phyloP scores from a whole-genome alignment of 75 land plant species.

The Azolla pinnata region DNA sequence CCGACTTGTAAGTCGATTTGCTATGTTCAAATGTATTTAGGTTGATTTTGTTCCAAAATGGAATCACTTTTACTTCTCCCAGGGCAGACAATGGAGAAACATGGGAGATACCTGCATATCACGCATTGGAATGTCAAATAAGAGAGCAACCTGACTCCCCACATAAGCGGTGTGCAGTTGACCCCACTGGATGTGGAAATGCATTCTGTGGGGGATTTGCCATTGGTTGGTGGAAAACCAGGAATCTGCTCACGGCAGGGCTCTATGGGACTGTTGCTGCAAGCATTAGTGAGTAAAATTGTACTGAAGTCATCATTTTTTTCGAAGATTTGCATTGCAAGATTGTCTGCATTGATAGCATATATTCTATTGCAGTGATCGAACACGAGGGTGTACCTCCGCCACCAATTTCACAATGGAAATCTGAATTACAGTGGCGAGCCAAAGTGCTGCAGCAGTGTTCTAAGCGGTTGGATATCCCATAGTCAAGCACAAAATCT shows the following conservation, averaged over 20 bases:
- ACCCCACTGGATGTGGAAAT: conserved; percentile 49
- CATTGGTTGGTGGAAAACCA: conserved; percentile 40
- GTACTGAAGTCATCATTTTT: neutral
- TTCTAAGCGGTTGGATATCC: conserved; percentile 12
- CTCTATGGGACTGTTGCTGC: conserved; percentile 43
- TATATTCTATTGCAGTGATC: conserved; percentile 24
- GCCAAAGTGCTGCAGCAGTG: conserved; percentile 21
- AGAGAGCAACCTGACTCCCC: neutral
- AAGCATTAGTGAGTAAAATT: conserved; percentile 34
- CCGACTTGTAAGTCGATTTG: no score
- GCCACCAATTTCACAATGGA: conserved; percentile 27
- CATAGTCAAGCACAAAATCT: no score
- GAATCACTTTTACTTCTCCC: conserved; percentile 1
- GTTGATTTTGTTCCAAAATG: neutral
- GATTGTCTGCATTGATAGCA: neutral
- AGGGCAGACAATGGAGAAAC: conserved; percentile 42
- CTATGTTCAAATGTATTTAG: no score
- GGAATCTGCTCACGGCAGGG: conserved; percentile 26
- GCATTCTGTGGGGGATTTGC: conserved; percentile 46
- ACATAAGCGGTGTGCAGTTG: conserved; percentile 16
- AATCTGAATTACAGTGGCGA: conserved; percentile 24
- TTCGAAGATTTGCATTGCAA: neutral
- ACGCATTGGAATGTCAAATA: conserved; percentile 5
- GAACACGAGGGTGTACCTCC: conserved; percentile 49
- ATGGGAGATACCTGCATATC: conserved; percentile 46